Percentiles rank a stretch among this genome's conserved stretches.
Conservation (phyloP, 805 yeast genomes). For the Candida multigemmis region DNA sequence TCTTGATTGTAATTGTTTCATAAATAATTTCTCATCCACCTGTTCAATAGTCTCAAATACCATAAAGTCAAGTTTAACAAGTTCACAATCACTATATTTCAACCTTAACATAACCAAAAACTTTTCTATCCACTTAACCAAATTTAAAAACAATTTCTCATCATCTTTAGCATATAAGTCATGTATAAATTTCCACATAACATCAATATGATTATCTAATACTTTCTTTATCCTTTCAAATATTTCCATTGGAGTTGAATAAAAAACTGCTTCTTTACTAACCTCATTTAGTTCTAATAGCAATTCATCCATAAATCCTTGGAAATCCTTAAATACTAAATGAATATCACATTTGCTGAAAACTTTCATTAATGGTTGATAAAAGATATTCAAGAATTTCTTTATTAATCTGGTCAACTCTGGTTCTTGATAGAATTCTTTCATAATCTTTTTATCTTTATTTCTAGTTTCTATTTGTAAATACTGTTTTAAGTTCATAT, state of each 20-base stretch:
- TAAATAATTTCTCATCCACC: constrained; percentile 23
- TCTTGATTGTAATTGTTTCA: constrained; percentile 30
- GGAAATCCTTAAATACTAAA: constrained; percentile 26
- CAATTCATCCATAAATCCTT: constrained; percentile 40
- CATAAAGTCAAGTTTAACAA: constrained; percentile 34
- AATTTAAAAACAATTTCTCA: constrained; percentile 58
- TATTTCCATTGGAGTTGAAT: constrained; percentile 43
- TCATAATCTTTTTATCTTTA: constrained; percentile 67
- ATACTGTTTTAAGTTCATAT: constrained; percentile 49
- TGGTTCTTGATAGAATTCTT: constrained; percentile 78
- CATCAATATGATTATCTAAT: constrained; percentile 62
- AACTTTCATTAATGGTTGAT: constrained; percentile 30
- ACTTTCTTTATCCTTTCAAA: constrained; percentile 59
- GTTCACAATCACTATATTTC: constrained; percentile 39
- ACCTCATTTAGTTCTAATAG: constrained; percentile 43
- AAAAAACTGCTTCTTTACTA: constrained; percentile 45
- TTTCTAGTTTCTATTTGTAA: constrained; percentile 57
- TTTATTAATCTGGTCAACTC: constrained; percentile 69
- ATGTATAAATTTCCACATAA: constrained; percentile 69
- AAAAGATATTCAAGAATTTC: constrained; percentile 47
- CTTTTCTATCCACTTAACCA: constrained; percentile 66
- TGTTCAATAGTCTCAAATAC: constrained; percentile 5
- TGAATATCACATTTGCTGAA: constrained; percentile 30
- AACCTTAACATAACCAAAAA: constrained; percentile 55
- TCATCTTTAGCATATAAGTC: constrained; percentile 75